phyloP scores from a whole-genome alignment of 2,329 filamentous ascomycete species.

The Colletotrichum magnum region DNA sequence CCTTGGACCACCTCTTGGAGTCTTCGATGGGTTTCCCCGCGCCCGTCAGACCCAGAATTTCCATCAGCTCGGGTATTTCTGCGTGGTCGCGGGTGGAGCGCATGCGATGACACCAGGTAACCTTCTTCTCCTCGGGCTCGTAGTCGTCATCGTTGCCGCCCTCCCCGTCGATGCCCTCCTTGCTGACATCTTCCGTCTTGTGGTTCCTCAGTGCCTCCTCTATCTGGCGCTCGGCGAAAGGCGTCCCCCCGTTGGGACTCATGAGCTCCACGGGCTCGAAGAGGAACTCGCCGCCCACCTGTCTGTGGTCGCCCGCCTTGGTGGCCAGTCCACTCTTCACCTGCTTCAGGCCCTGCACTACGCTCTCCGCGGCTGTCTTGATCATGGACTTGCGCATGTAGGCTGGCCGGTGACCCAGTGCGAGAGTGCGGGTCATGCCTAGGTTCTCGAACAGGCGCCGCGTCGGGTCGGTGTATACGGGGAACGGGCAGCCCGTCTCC shows the following conservation, averaged over 20 bases:
- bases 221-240: conserved; percentile 52
- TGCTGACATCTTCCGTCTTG: conserved; percentile 21
- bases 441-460: conserved; percentile 76
- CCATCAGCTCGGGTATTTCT: conserved; percentile 77
- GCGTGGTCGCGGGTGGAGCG: conserved; percentile 82
- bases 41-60: conserved; percentile 71
- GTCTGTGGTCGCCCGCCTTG: conserved; percentile 75
- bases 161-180: conserved; percentile 37
- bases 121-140: conserved; percentile 67
- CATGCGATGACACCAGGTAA: conserved; percentile 89
- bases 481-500: conserved; percentile 76
- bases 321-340: conserved; percentile 70
- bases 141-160: conserved; percentile 45
- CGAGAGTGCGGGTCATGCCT: conserved; percentile 77
- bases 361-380: conserved; percentile 63
- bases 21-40: conserved; percentile 55
- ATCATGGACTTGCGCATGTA: conserved; percentile 74
- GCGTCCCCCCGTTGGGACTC: conserved; percentile 61
- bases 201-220: conserved; percentile 40
- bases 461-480: conserved; percentile 83
- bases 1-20: conserved; percentile 61
- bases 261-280: conserved; percentile 70
- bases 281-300: conserved; percentile 85
- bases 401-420: conserved; percentile 70
- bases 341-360: conserved; percentile 73